Percentiles rank a stretch among this genome's conserved stretches.
Evolutionary conservation across 164 flowering plant genomes (phyloP).

Genomic region (Kalanchoe fedtschenkoi): DNA sequence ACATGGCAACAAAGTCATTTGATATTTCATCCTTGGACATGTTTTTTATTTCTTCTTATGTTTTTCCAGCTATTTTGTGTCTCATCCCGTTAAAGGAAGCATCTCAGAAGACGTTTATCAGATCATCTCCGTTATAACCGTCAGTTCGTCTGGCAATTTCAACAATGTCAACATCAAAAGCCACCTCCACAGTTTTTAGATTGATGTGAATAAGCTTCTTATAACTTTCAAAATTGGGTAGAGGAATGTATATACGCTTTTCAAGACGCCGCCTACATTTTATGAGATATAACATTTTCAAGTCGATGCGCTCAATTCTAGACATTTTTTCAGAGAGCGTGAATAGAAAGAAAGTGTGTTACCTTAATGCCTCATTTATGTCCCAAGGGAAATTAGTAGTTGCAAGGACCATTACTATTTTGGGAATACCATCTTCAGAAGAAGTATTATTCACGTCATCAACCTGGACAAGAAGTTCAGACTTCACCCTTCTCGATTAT

Average conservation of each 20-base stretch:
- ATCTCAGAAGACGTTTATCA: constrained; percentile 93
- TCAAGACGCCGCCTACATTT: constrained; percentile 89
- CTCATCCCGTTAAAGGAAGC: constrained; percentile 99
- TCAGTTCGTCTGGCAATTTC: constrained; percentile 86
- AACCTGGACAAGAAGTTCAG: constrained; percentile 97
- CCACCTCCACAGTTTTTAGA: constrained; percentile 90
- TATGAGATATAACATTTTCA: neutral
- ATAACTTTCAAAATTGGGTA: constrained; percentile 90
- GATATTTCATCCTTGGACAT: constrained; percentile 97
- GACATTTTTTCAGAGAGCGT: neutral
- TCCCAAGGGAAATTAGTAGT: constrained; percentile 99
- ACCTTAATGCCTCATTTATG: constrained; percentile 98
- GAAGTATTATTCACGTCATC: constrained; percentile 87
- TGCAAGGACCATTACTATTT: constrained; percentile 98
- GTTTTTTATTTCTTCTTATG: constrained; percentile 95
- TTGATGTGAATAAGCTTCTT: constrained; percentile 94
- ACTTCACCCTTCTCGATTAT: constrained; percentile 97
- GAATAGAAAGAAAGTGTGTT: neutral
- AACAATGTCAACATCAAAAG: constrained; percentile 82
- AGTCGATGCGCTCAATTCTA: neutral
- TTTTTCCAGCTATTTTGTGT: constrained; percentile 96
- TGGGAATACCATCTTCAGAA: constrained; percentile 85
- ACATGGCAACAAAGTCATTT: constrained; percentile 95
- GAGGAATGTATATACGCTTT: constrained; percentile 93
- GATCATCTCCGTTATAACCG: constrained; percentile 98